Percentiles rank a stretch among this genome's conserved stretches.
Evolutionary conservation across 2,329 filamentous ascomycete species (phyloP).

Genomic region (Sporothrix pseudoabietina): DNA sequence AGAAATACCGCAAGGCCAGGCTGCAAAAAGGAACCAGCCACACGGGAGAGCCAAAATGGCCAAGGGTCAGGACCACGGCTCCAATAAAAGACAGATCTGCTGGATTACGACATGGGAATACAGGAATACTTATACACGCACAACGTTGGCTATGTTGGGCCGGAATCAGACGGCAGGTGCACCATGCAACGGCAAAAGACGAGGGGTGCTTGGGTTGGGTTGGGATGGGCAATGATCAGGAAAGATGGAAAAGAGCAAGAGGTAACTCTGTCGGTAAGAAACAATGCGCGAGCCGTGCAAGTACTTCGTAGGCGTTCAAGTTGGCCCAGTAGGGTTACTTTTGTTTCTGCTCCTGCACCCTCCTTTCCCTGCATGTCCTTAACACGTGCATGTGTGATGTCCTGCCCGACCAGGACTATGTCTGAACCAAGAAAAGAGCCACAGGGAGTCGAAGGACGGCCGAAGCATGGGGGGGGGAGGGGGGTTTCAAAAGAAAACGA

Average conservation of each 20-base stretch:
- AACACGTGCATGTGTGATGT: slow-evolving; percentile 20
- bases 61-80: neutral
- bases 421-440: neutral
- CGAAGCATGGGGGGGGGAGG: neutral
- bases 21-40: neutral
- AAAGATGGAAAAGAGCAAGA: neutral
- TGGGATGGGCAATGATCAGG: neutral
- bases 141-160: slow-evolving; percentile 3
- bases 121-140: neutral
- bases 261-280: neutral
- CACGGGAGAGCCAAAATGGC: neutral
- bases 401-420: neutral
- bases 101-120: neutral
- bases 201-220: slow-evolving; percentile 3
- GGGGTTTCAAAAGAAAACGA: neutral
- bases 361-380: neutral
- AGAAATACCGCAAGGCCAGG: slow-evolving; percentile 7
- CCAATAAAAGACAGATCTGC: neutral
- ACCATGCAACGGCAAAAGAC: neutral
- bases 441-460: neutral
- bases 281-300: neutral
- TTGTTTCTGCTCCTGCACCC: neutral
- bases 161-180: neutral
- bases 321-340: neutral
- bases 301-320: neutral